phyloP scores from a whole-genome alignment of 768 basidiomycete species.

The Psilocybe subaeruginosa region DNA sequence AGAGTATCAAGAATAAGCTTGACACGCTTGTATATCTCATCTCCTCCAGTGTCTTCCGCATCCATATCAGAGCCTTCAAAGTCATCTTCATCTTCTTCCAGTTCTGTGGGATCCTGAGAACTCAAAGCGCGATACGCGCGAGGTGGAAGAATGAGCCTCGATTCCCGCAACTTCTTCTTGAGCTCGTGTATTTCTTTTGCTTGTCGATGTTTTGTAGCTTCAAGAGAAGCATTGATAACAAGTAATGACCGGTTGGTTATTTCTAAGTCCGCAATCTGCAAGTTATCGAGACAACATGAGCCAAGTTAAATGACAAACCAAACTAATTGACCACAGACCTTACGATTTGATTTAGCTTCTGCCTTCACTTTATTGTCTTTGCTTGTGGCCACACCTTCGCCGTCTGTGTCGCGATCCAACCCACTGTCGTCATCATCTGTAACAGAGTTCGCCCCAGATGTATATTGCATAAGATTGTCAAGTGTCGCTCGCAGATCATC shows the following conservation, averaged over 20 bases:
- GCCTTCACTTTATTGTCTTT: slow-evolving; percentile 62
- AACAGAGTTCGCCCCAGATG: slow-evolving; percentile 27
- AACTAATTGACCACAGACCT: slow-evolving; percentile 48
- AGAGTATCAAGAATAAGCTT: slow-evolving; percentile 66
- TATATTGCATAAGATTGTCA: slow-evolving; percentile 44
- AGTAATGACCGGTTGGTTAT: slow-evolving; percentile 88
- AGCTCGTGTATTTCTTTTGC: slow-evolving; percentile 86
- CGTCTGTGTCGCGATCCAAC: slow-evolving; percentile 33
- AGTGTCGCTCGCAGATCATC: slow-evolving; percentile 35
- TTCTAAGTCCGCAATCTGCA: slow-evolving; percentile 88
- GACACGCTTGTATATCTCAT: slow-evolving; percentile 66
- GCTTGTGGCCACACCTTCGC: slow-evolving; percentile 27
- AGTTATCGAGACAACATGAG: slow-evolving; percentile 1
- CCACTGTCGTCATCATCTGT: slow-evolving; percentile 27
- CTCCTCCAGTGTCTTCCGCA: slow-evolving; percentile 49
- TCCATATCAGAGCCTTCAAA: slow-evolving; percentile 50
- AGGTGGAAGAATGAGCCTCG: slow-evolving; percentile 78
- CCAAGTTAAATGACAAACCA: background rate
- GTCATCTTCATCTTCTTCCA: slow-evolving; percentile 47
- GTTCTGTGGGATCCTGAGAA: slow-evolving; percentile 46
- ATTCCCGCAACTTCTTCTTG: slow-evolving; percentile 80
- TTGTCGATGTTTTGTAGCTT: slow-evolving; percentile 79
- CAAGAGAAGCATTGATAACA: slow-evolving; percentile 82
- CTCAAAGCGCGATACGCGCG: slow-evolving; percentile 58
- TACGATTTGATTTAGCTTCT: slow-evolving; percentile 84